Evolutionary conservation across 768 basidiomycete genomes (phyloP).

Genomic region (Amanita jacksonii): DNA sequence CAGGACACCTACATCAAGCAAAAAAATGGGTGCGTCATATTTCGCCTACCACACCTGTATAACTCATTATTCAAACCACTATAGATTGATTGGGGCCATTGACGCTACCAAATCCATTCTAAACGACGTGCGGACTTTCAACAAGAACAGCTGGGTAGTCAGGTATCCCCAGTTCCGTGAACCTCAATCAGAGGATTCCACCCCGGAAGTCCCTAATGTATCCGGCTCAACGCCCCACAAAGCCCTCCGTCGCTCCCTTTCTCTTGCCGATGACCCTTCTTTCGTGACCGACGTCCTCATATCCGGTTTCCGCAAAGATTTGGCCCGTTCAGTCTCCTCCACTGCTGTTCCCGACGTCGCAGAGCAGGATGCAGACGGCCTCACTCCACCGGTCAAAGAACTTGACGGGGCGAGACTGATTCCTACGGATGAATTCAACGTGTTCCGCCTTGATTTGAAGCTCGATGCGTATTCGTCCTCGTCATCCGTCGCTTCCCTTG

Average conservation of each 20-base stretch:
- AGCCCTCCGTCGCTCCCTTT: conserved; percentile 54
- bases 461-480: conserved; percentile 68
- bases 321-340: conserved; percentile 54
- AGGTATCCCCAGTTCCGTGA: conserved; percentile 74
- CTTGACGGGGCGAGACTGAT: conserved; percentile 24
- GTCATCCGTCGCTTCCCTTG: conserved; percentile 58
- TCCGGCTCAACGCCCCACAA: conserved; percentile 27
- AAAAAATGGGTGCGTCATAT: conserved; percentile 55
- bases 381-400: conserved; percentile 21
- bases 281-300: conserved; percentile 59
- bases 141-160: conserved; percentile 80
- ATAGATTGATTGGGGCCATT: conserved; percentile 70
- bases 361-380: conserved; percentile 25
- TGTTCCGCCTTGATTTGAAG: conserved; percentile 88
- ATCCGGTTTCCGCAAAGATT: conserved; percentile 34
- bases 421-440: conserved; percentile 61
- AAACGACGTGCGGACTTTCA: conserved; percentile 66
- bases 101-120: conserved; percentile 63
- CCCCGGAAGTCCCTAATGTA: conserved; percentile 15
- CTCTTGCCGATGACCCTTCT: conserved; percentile 78
- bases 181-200: conserved; percentile 20
- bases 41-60: neutral
- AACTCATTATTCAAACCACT: conserved; percentile 8
- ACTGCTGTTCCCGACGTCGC: conserved; percentile 38
- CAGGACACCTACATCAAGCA: conserved; percentile 69